Base-by-base conservation (phyloP, 2,329 filamentous ascomycete genomes). In the Nothomitra cinnamomea region DNA sequence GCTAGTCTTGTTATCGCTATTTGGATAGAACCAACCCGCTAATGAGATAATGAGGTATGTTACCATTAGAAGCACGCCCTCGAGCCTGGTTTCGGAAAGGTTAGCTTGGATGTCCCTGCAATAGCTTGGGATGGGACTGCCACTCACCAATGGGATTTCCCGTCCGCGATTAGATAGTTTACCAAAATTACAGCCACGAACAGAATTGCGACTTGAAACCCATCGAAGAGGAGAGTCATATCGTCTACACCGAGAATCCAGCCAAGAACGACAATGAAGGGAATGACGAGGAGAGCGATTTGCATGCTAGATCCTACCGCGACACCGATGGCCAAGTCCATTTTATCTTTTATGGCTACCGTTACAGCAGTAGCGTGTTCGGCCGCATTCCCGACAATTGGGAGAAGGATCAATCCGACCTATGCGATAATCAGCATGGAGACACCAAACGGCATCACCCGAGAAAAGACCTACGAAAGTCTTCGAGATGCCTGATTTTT, bases 171-270 rank as follows among this genome's bases (percentile, higher is more conserved):
- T 17, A 82, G 69, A 60, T 81, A 81, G 62, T 80, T 82, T 45
- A 81, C 76, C 57, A 78, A 59, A 51, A 74, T 63, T n/a, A 74
- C 67, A 35, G 65, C 24, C 22, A 81, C 73, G 56, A 82, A 82
- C 1, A 82, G 65, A 1, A 77, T 67, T 1, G 74, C 83, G 13
- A 95, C 82, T 69, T 95, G 87, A 72, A 95, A 95, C 0, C 81
- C 81, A 63, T 94, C 87, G 64, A 95, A 92, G 65, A 83, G 82
- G 3, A 94, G 75, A 19, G 81, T 86, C 86, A 84, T 81, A 38
- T 72, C 68, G 51, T 76, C 69, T 19, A 77, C 71, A 53, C 75
- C 75, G 52, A 76, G 70, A 54, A 74, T 73, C 79, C 79, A 82
- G 53, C 76, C 78, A 52, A 82, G 70, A 41, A 82, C 70, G 21